These are phyloP conservation scores for Proliferodiscus dingleyae DNA, from an alignment of 2,329 filamentous ascomycete genomes.

Conservation along the genomic window DNA sequence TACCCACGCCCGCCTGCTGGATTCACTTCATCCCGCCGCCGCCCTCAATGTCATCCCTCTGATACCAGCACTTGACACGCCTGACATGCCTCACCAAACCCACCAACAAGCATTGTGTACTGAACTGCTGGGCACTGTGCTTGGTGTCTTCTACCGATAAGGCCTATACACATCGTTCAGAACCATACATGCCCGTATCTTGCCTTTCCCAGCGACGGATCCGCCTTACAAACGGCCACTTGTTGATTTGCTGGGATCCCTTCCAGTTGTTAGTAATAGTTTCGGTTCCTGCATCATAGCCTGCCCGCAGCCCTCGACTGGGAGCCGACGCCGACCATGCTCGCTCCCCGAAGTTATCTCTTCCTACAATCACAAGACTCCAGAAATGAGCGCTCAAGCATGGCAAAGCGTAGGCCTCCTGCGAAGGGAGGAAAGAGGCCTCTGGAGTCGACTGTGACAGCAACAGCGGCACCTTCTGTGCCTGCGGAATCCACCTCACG, in stretches of 20 bases:
- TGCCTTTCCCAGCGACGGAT: neutral
- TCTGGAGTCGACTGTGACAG: slow-evolving; percentile 2
- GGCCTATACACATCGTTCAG: neutral
- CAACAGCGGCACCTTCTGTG: slow-evolving; percentile 1
- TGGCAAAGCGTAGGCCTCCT: slow-evolving; percentile 9
- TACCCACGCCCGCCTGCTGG: neutral
- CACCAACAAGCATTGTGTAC: slow-evolving; percentile 13
- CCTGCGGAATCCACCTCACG: slow-evolving; percentile 5
- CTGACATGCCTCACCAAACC: slow-evolving; percentile 17
- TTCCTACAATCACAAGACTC: slow-evolving; percentile 18
- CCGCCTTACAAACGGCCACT: neutral
- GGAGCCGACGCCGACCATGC: slow-evolving; percentile 22
- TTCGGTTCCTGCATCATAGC: neutral
- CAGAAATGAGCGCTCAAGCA: slow-evolving; percentile 15
- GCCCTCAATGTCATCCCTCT: slow-evolving; percentile 1
- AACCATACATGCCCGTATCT: neutral
- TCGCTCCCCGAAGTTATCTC: slow-evolving; percentile 24
- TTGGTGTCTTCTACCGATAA: slow-evolving; percentile 10
- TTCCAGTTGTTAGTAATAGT: neutral
- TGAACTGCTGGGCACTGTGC: slow-evolving; percentile 14
- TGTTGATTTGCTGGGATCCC: neutral
- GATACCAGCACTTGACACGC: neutral
- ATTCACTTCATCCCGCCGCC: too few relatives aligned
- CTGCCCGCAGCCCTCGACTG: neutral
- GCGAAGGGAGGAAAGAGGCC: slow-evolving; percentile 7